These are phyloP conservation scores for Trichosporon inkin DNA, from an alignment of 1,284 basidiomycete genomes.

Conservation along the genomic window DNA sequence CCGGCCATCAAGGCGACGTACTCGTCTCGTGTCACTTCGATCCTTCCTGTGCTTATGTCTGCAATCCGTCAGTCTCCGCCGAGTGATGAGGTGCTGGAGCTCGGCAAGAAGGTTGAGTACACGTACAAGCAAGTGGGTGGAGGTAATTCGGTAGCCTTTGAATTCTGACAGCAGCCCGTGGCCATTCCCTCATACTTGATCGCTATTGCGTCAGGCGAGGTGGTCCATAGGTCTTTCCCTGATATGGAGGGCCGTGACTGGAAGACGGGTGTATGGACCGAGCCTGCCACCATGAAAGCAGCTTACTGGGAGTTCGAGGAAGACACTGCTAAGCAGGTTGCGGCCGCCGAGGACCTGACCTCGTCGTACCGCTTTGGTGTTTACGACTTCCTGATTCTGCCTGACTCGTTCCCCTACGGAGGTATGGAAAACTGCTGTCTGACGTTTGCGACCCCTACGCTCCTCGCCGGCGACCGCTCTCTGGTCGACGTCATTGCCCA, in stretches of 20 bases:
- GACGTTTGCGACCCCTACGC: slow-evolving; percentile 80
- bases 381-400: slow-evolving; percentile 87
- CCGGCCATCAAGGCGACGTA: slow-evolving; percentile 60
- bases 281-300: slow-evolving; percentile 73
- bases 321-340: slow-evolving; percentile 68
- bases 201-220: slow-evolving; percentile 78
- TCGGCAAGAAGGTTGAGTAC: slow-evolving; percentile 58
- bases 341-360: slow-evolving; percentile 68
- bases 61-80: slow-evolving; percentile 73
- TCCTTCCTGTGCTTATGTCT: slow-evolving; percentile 77
- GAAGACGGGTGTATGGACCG: slow-evolving; percentile 83
- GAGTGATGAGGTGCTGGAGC: slow-evolving; percentile 61
- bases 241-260: slow-evolving; percentile 62
- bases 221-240: slow-evolving; percentile 67
- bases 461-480: slow-evolving; percentile 75
- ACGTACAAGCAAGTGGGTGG: slow-evolving; percentile 57
- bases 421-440: slow-evolving; percentile 60
- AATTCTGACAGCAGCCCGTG: slow-evolving; percentile 57
- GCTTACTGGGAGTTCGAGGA: slow-evolving; percentile 84
- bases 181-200: slow-evolving; percentile 82
- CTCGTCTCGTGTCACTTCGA: slow-evolving; percentile 66
- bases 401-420: slow-evolving; percentile 89
- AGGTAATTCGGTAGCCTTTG: background rate
- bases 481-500: slow-evolving; percentile 80
- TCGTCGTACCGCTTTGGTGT: slow-evolving; percentile 79